A percentile compares a stretch with the other conserved stretches of the same genome.
These are phyloP conservation scores for Pilatotrama ljubarskyi DNA, from an alignment of 768 basidiomycete genomes.

Conservation along the genomic window DNA sequence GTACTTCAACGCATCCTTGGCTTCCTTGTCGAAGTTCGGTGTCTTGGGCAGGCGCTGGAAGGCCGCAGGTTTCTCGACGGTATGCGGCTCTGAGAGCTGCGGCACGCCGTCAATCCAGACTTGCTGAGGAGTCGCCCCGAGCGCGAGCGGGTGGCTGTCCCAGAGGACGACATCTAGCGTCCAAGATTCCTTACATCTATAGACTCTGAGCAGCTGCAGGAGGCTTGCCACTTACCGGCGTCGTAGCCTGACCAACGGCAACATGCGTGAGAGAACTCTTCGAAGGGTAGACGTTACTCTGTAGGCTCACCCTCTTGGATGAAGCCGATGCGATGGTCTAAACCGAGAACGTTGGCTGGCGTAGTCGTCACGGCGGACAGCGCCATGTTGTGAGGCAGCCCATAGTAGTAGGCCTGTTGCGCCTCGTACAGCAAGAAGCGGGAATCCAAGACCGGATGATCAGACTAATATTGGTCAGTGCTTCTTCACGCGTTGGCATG, in stretches of 20 bases:
- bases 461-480: conserved; percentile 31
- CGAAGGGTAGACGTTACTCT: neutral
- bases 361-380: conserved; percentile 68
- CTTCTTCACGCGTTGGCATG: no score
- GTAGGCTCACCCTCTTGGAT: conserved; percentile 49
- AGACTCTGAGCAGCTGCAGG: no score
- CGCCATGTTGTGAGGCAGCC: conserved; percentile 60
- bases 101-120: conserved; percentile 85
- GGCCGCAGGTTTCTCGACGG: conserved; percentile 51
- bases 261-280: no score
- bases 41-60: conserved; percentile 56
- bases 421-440: conserved; percentile 57
- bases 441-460: conserved; percentile 53
- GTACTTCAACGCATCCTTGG: conserved; percentile 50
- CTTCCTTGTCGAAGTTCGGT: conserved; percentile 63
- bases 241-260: conserved; percentile 14
- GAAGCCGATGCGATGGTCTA: conserved; percentile 47
- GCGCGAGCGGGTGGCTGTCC: conserved; percentile 74
- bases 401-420: conserved; percentile 67
- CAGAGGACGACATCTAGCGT: conserved; percentile 66
- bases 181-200: no score
- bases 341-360: conserved; percentile 66
- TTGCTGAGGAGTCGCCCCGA: conserved; percentile 79
- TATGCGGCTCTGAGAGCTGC: conserved; percentile 53
- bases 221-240: neutral